Evolutionary conservation across 1,139 yeast genomes (phyloP).

Genomic region (Yamadazyma blattariae): DNA sequence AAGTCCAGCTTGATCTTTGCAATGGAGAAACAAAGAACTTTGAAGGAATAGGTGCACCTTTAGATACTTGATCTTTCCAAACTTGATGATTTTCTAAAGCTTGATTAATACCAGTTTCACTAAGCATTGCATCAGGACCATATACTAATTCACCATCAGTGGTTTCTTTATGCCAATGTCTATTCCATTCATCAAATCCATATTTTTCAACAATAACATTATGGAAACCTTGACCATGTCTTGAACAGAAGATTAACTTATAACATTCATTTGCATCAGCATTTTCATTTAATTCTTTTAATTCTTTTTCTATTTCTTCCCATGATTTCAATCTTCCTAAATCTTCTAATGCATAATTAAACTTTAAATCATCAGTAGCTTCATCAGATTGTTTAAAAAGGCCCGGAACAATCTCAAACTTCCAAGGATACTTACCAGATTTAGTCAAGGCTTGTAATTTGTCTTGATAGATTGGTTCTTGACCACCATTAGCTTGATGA

Average conservation of each 20-base stretch:
- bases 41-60: constrained; percentile 57
- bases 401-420: constrained; percentile 49
- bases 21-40: constrained; percentile 63
- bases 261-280: constrained; percentile 40
- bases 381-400: constrained; percentile 52
- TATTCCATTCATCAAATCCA: constrained; percentile 59
- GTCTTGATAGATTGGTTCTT: constrained; percentile 9
- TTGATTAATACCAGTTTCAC: constrained; percentile 52
- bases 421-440: constrained; percentile 28
- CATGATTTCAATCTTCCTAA: constrained; percentile 50
- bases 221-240: constrained; percentile 82
- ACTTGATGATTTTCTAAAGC: constrained; percentile 44
- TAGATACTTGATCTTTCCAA: constrained; percentile 44
- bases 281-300: constrained; percentile 36
- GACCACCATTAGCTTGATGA: constrained; percentile 18
- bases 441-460: constrained; percentile 7
- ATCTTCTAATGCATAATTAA: constrained; percentile 46
- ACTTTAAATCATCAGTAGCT: constrained; percentile 45
- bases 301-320: constrained; percentile 36
- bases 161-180: constrained; percentile 51
- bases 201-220: constrained; percentile 57
- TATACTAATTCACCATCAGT: constrained; percentile 56
- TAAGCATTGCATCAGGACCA: constrained; percentile 70
- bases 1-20: constrained; percentile 61
- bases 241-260: constrained; percentile 60